Conservation (phyloP, 2,329 filamentous ascomycete genomes). For the Sporothrix pallida region DNA sequence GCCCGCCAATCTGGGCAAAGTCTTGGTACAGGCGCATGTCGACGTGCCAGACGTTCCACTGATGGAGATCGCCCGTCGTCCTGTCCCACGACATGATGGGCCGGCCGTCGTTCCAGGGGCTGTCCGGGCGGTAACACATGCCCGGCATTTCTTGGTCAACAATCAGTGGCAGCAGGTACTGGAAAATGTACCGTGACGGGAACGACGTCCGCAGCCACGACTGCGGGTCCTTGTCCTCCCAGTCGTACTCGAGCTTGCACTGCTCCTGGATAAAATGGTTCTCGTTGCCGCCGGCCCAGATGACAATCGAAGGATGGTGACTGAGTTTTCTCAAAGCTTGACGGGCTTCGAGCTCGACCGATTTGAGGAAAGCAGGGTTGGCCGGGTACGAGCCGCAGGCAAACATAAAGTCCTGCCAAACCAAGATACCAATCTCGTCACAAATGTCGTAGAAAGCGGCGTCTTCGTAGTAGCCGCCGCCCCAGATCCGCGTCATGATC, state of each 20-base stretch:
- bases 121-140: conserved; percentile 81
- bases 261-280: conserved; percentile 87
- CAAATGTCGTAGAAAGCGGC: conserved; percentile 72
- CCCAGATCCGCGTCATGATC: conserved; percentile 82
- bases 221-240: conserved; percentile 76
- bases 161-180: conserved; percentile 80
- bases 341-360: conserved; percentile 65
- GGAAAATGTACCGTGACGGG: conserved; percentile 91
- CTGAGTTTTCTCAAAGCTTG: conserved; percentile 75
- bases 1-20: conserved; percentile 83
- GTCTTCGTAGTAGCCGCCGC: conserved; percentile 72
- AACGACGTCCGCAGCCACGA: conserved; percentile 89
- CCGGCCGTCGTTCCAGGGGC: conserved; percentile 76
- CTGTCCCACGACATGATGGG: conserved; percentile 71
- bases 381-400: conserved; percentile 71
- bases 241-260: conserved; percentile 75
- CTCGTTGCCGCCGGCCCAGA: conserved; percentile 93
- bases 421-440: conserved; percentile 71
- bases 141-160: conserved; percentile 71
- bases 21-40: conserved; percentile 88
- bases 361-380: conserved; percentile 63
- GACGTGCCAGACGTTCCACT: conserved; percentile 97
- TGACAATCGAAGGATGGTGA: conserved; percentile 85
- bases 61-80: conserved; percentile 87
- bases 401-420: conserved; percentile 80